These are phyloP conservation scores for Gigaspora rosea DNA, from an alignment of 192 early-diverging fungal genomes.

Conservation along the genomic window DNA sequence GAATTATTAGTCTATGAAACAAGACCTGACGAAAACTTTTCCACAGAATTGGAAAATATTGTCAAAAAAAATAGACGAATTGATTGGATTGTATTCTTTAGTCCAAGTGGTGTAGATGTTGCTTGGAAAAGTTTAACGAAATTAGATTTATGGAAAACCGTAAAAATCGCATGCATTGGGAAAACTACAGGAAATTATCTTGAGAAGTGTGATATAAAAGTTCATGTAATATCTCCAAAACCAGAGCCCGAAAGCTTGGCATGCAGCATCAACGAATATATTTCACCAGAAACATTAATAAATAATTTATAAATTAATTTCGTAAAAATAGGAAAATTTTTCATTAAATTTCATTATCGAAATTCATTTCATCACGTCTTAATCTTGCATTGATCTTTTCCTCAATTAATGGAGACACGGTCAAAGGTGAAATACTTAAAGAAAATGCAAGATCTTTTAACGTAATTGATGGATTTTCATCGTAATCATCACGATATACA, in stretches of 20 bases:
- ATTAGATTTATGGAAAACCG: background rate
- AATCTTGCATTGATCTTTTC: background rate
- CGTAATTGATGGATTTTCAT: background rate
- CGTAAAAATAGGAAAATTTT: background rate
- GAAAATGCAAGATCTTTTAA: constrained; percentile 21
- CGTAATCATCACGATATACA: background rate
- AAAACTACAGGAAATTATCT: constrained; percentile 47
- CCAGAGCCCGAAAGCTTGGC: constrained; percentile 37
- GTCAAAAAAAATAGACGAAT: background rate
- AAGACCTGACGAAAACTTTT: constrained; percentile 21
- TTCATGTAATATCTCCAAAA: constrained; percentile 39
- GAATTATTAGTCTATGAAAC: constrained; percentile 51
- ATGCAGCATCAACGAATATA: constrained; percentile 29
- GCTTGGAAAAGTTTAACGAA: constrained; percentile 32
- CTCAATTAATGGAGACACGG: background rate
- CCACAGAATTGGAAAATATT: constrained; percentile 20
- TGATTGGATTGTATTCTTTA: constrained; percentile 61
- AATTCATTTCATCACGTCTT: background rate
- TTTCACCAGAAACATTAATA: background rate
- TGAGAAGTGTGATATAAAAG: constrained; percentile 5
- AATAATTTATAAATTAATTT: background rate
- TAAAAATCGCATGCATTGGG: constrained; percentile 51
- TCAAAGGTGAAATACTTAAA: constrained; percentile 1
- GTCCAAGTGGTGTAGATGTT: constrained; percentile 57
- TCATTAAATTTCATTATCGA: background rate